Conservation (phyloP, 108 stramenopile species). For the Nitzschia putrida region DNA sequence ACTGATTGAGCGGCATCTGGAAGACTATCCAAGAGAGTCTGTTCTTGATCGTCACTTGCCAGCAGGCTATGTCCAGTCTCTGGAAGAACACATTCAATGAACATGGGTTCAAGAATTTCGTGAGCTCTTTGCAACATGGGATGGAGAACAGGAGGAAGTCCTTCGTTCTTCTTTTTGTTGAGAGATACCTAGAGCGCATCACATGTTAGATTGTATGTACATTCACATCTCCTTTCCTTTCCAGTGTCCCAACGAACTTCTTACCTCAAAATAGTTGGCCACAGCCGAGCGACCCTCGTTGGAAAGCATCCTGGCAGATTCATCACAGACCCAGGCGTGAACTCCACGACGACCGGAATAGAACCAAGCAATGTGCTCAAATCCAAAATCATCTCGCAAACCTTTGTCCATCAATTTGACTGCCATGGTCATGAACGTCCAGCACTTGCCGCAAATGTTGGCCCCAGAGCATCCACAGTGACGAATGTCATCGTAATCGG, state of each 20-base stretch:
- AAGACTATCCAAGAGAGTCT: slow-evolving; percentile 79
- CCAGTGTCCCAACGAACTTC: background rate
- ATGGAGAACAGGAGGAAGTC: slow-evolving; percentile 75
- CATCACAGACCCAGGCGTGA: slow-evolving; percentile 99
- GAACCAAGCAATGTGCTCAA: slow-evolving; percentile 95
- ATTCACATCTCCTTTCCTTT: background rate
- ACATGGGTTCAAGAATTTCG: slow-evolving; percentile 89
- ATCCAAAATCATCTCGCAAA: slow-evolving; percentile 94
- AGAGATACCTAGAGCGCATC: slow-evolving; percentile 22
- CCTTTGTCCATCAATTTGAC: slow-evolving; percentile 87
- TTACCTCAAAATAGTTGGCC: slow-evolving; percentile 94
- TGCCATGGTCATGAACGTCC: slow-evolving; percentile 98
- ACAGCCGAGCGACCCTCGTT: slow-evolving; percentile 95
- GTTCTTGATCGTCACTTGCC: slow-evolving; percentile 73
- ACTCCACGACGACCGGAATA: slow-evolving; percentile 99
- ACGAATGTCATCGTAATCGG: slow-evolving; percentile 98
- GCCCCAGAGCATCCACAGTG: slow-evolving; percentile 94
- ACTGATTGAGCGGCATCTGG: slow-evolving; percentile 68
- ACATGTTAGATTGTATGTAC: background rate
- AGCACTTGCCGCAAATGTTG: slow-evolving; percentile 90
- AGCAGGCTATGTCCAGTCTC: slow-evolving; percentile 84
- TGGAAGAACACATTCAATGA: slow-evolving; percentile 78
- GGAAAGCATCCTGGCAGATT: slow-evolving; percentile 77
- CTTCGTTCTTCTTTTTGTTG: slow-evolving; percentile 70
- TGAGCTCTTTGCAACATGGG: slow-evolving; percentile 89